Conservation (phyloP, 768 basidiomycete species). For the Tubosaeta sp. region DNA sequence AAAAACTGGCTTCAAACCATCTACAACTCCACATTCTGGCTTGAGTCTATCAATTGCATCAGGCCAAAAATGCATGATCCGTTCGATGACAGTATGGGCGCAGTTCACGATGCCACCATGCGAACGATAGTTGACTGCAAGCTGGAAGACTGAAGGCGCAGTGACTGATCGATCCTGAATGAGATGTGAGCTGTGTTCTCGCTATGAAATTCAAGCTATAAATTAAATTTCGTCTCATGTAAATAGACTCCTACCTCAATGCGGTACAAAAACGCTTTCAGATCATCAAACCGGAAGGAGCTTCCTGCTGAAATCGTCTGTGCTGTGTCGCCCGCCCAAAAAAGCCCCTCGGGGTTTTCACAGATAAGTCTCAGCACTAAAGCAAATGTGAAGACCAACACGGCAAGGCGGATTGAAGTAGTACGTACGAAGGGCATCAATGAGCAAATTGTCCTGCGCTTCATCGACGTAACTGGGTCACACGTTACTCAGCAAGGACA, state of each 20-base stretch:
- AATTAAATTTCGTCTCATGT: background rate
- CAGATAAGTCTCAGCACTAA: constrained; percentile 63
- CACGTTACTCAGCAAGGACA: background rate
- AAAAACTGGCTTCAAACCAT: constrained; percentile 56
- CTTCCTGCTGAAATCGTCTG: constrained; percentile 74
- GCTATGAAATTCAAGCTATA: constrained; percentile 10
- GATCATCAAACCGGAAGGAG: constrained; percentile 65
- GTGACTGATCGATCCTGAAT: constrained; percentile 14
- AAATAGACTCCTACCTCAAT: constrained; percentile 43
- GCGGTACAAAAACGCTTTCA: constrained; percentile 63
- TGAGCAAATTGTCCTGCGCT: constrained; percentile 66
- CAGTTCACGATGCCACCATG: constrained; percentile 73
- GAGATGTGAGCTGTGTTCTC: constrained; percentile 9
- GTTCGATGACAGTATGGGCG: constrained; percentile 59
- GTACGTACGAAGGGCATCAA: constrained; percentile 54
- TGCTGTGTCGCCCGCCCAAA: constrained; percentile 80
- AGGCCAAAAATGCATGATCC: constrained; percentile 60
- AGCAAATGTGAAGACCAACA: constrained; percentile 3
- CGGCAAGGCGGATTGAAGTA: background rate
- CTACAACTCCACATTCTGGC: constrained; percentile 51
- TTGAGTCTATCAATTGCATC: constrained; percentile 56
- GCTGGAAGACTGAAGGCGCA: constrained; percentile 46
- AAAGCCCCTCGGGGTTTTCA: constrained; percentile 58
- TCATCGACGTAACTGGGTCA: constrained; percentile 64
- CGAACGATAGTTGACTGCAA: constrained; percentile 64